Evolutionary conservation across 1,139 yeast species (phyloP).

Genomic region (Candida mesenterica): DNA sequence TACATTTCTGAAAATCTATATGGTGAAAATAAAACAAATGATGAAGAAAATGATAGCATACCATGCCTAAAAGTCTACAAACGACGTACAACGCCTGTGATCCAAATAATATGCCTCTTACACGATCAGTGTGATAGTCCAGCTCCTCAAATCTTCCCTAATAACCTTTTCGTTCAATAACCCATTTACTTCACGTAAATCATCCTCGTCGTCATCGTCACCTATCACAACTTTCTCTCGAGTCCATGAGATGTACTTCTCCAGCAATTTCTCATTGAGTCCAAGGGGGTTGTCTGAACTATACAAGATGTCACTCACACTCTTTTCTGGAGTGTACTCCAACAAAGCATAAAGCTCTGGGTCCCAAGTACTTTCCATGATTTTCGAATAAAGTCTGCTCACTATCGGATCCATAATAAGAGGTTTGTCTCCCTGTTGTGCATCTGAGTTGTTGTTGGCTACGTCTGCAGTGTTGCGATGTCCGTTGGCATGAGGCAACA

Average conservation of each 20-base stretch:
- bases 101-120: too few species aligned
- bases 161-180: conserved; percentile 38
- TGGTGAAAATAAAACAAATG: too few species aligned
- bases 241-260: conserved; percentile 13
- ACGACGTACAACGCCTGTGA: too few species aligned
- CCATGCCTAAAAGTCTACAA: too few species aligned
- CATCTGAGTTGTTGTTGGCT: background rate
- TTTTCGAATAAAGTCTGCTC: conserved; percentile 53
- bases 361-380: conserved; percentile 77
- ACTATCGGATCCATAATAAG: conserved; percentile 51
- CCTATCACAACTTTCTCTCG: conserved; percentile 7
- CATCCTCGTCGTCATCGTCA: conserved; percentile 35
- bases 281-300: conserved; percentile 59
- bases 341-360: conserved; percentile 56
- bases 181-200: conserved; percentile 46
- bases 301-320: conserved; percentile 71
- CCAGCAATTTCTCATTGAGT: conserved; percentile 43
- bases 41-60: too few species aligned
- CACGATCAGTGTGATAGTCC: too few species aligned
- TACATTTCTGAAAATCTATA: too few species aligned
- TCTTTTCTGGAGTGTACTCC: conserved; percentile 68
- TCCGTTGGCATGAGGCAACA: background rate
- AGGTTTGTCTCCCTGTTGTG: conserved; percentile 7
- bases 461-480: background rate
- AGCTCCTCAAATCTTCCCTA: conserved; percentile 46